These are phyloP conservation scores for Phallus indusiatus DNA, from an alignment of 768 basidiomycete genomes.

Conservation along the genomic window DNA sequence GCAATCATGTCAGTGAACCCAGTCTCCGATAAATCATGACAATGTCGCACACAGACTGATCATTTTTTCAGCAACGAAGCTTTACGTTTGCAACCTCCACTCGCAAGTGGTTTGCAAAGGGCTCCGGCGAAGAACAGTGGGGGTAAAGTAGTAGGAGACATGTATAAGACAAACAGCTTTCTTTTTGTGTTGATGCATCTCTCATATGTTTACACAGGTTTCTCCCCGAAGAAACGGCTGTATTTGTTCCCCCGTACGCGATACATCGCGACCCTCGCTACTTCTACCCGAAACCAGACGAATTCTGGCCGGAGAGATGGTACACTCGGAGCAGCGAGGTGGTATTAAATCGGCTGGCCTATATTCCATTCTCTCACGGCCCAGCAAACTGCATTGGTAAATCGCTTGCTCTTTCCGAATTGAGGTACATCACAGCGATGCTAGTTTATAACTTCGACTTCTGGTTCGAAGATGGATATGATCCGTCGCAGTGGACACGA, in stretches of 20 bases:
- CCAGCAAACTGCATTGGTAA: constrained; percentile 44
- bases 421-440: constrained; percentile 29
- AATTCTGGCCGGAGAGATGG: constrained; percentile 36
- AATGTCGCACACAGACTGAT: background rate
- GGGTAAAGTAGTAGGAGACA: constrained; percentile 28
- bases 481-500: constrained; percentile 18
- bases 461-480: constrained; percentile 24
- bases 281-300: constrained; percentile 35
- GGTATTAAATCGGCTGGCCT: constrained; percentile 26
- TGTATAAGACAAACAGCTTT: constrained; percentile 20
- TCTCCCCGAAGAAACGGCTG: constrained; percentile 35
- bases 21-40: background rate
- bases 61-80: constrained; percentile 36
- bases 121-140: constrained; percentile 25
- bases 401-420: constrained; percentile 33
- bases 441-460: constrained; percentile 32
- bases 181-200: background rate
- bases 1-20: constrained; percentile 24
- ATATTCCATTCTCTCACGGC: constrained; percentile 38
- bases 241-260: constrained; percentile 33
- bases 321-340: constrained; percentile 13
- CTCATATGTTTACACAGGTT: constrained; percentile 27
- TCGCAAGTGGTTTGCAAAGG: constrained; percentile 40
- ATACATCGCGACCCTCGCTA: constrained; percentile 39
- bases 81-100: constrained; percentile 38